Base-by-base conservation (phyloP, 331 rosid species). In the Rhamnella rubrinervis region DNA sequence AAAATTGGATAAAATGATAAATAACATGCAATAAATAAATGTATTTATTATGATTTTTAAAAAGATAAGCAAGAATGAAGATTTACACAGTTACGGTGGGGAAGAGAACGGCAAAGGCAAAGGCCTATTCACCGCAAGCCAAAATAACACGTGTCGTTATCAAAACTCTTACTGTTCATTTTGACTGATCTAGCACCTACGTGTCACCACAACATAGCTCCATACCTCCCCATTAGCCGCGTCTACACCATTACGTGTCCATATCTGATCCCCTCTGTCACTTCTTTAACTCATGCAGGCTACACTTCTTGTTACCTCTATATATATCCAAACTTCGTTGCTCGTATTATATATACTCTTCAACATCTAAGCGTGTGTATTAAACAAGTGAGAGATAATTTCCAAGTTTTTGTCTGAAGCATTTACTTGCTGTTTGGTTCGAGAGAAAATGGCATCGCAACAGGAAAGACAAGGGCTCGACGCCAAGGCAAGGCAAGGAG, bases 401-500 rank as follows among this genome's bases (percentile, higher is more conserved):
- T 44, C 11, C 49, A 8, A 8, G 14, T 9, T 11, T 44, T 53
- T 17, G 11, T 52, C 21, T 16, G 26, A 21, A 62, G 25, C 53
- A 67, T 46, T 55, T 18, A 26, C 1, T 4, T 18, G 18, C 57
- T 16, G 57, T 19, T 52, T 16, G 23, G 19, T 41, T 28, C 17
- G 6, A 13, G 21, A 46, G 46, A 41, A 57, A 65, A 88, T 88
- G 89, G 73, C 80, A 38, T 75, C 87, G 23, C 57, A 77, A 7
- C 80, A 80, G 62, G 55, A 72, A 7, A 67, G 71, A 12, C 55
- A 63, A 15, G 86, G 84, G 7, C 89, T 92, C 7, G 91, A 85
- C 20, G 80, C 78, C 0, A 87, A 53, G 76, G 96, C 95, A 0
- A 81, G 52, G 71, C 87, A 86, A 0, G 91, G 96, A 13, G 91